These are phyloP conservation scores for Taphrina deformans DNA, from an alignment of 1,139 yeast genomes.

Conservation along the genomic window DNA sequence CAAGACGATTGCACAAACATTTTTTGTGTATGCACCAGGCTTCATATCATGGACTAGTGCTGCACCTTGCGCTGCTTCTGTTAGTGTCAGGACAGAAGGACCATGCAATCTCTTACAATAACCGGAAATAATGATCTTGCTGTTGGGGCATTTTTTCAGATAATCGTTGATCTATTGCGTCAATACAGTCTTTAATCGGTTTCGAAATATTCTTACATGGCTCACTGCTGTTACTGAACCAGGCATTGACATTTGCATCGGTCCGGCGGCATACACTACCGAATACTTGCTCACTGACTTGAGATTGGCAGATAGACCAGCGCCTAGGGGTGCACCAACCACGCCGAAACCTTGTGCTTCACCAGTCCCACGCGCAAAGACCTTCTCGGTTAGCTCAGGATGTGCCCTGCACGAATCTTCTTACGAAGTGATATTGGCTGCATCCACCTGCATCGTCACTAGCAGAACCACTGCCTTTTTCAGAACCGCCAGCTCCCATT, in stretches of 20 bases:
- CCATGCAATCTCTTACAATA: not conserved
- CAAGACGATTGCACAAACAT: not conserved
- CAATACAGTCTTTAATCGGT: not conserved
- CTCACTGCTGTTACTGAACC: not conserved
- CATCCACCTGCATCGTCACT: not conserved
- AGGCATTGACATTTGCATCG: not conserved
- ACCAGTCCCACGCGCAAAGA: conserved; percentile 14
- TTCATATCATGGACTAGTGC: conserved; percentile 1
- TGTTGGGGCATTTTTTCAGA: not conserved
- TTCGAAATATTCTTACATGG: not conserved
- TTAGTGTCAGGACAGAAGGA: not conserved
- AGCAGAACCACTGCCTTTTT: not conserved
- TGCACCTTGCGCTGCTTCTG: conserved; percentile 4
- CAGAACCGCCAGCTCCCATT: not conserved
- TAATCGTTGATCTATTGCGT: not conserved
- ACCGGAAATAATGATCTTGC: not conserved
- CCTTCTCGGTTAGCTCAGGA: not conserved
- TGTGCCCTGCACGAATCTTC: not conserved
- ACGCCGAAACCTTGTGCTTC: conserved; percentile 10
- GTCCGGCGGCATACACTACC: conserved; percentile 1
- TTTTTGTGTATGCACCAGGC: not conserved
- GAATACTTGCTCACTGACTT: conserved; percentile 1
- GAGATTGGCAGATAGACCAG: not conserved
- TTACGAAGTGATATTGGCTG: conserved; percentile 1
- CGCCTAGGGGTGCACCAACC: conserved; percentile 2